These are phyloP conservation scores for Gymnopus androsaceus DNA, from an alignment of 1,284 basidiomycete species.

Conservation along the genomic window DNA sequence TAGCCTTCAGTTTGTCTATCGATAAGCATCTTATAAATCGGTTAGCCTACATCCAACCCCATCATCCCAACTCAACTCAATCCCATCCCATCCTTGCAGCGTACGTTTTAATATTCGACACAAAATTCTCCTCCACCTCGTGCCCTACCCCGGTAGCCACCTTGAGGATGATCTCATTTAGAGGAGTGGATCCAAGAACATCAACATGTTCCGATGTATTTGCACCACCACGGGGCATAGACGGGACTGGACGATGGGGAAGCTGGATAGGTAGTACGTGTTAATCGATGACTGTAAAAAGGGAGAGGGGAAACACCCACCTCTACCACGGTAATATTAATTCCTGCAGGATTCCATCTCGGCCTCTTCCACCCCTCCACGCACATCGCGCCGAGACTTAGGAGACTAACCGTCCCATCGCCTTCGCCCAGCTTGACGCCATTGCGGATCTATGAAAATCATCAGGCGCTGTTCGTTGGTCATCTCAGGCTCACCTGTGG, in stretches of 20 bases:
- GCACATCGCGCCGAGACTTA: constrained; percentile 95
- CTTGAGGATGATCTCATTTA: constrained; percentile 92
- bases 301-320: constrained; percentile 39
- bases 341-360: constrained; percentile 93
- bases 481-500: constrained; percentile 58
- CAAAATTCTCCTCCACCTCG: constrained; percentile 73
- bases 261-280: constrained; percentile 49
- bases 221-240: constrained; percentile 85
- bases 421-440: constrained; percentile 92
- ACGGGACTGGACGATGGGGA: constrained; percentile 78
- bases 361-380: constrained; percentile 91
- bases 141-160: constrained; percentile 78
- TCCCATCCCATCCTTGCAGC: constrained; percentile 80
- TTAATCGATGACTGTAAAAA: background rate
- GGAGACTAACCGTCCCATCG: constrained; percentile 91
- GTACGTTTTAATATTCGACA: constrained; percentile 83
- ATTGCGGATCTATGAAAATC: constrained; percentile 62
- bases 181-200: constrained; percentile 82
- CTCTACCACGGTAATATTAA: constrained; percentile 86
- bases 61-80: too few species aligned
- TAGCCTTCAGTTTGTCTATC: too few species aligned
- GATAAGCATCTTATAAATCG: too few species aligned
- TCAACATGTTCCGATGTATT: constrained; percentile 93
- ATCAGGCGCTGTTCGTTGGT: too few species aligned
- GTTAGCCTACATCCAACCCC: too few species aligned